Evolutionary conservation across 2,329 filamentous ascomycete species (phyloP).

Genomic region (Curvularia sp.): DNA sequence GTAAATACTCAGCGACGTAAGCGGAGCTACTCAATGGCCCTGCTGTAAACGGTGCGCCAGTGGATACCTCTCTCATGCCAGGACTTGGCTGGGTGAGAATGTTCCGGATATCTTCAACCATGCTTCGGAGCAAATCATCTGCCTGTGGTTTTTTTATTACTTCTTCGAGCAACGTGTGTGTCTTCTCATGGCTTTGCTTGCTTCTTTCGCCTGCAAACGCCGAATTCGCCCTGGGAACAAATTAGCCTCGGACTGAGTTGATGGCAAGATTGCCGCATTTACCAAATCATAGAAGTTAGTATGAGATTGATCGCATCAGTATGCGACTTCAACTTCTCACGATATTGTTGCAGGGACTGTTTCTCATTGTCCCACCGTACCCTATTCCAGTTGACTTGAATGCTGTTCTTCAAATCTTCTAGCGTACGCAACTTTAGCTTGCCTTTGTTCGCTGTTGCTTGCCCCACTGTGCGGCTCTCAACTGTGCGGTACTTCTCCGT

Average conservation of each 20-base stretch:
- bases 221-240: background rate
- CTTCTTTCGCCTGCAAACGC: background rate
- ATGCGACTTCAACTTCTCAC: background rate
- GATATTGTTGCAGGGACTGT: constrained; percentile 1
- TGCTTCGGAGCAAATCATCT: background rate
- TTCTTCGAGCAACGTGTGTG: background rate
- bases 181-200: background rate
- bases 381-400: constrained; percentile 3
- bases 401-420: background rate
- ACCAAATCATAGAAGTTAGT: background rate
- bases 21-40: background rate
- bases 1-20: background rate
- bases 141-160: background rate
- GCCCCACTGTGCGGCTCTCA: background rate
- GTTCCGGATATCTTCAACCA: background rate
- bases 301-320: constrained; percentile 8
- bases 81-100: background rate
- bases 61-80: too few species aligned
- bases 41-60: too few species aligned
- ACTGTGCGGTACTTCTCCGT: constrained; percentile 1
- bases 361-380: constrained; percentile 5
- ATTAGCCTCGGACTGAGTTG: background rate
- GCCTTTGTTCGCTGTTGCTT: background rate
- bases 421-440: background rate
- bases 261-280: background rate